Percentiles rank a stretch among this genome's conserved stretches.
phyloP scores from a whole-genome alignment of 306 rosid genomes.

The Amphicarpaea edgeworthii region DNA sequence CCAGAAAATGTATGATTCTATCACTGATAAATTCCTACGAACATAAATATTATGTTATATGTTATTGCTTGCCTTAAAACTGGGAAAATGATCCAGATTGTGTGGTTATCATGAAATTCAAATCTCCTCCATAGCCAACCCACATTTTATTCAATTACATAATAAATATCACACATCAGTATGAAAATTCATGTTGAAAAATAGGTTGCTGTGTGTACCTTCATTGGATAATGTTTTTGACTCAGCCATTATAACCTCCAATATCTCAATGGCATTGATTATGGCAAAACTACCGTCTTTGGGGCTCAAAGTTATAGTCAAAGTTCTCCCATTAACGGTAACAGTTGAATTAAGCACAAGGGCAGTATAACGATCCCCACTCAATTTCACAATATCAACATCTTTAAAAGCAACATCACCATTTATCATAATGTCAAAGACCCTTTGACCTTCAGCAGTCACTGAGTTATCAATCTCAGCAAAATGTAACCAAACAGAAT shows the following conservation, averaged over 20 bases:
- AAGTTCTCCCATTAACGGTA: slow-evolving; percentile 76
- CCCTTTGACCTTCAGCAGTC: slow-evolving; percentile 71
- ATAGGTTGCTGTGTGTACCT: slow-evolving; percentile 59
- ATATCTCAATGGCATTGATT: slow-evolving; percentile 88
- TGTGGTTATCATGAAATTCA: slow-evolving; percentile 19
- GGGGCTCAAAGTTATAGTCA: slow-evolving; percentile 73
- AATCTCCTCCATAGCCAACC: slow-evolving; percentile 29
- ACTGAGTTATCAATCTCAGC: slow-evolving; percentile 82
- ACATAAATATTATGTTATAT: background rate
- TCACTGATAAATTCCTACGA: slow-evolving; percentile 22
- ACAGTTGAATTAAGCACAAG: slow-evolving; percentile 86
- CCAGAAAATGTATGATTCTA: slow-evolving; percentile 37
- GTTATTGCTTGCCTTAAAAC: slow-evolving; percentile 28
- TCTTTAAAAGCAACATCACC: slow-evolving; percentile 59
- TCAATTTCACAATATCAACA: slow-evolving; percentile 76
- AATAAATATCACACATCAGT: background rate
- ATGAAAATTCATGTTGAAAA: slow-evolving; percentile 19
- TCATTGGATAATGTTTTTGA: slow-evolving; percentile 77
- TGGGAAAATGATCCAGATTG: slow-evolving; percentile 18
- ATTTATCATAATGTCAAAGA: slow-evolving; percentile 78
- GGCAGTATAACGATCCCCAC: slow-evolving; percentile 77
- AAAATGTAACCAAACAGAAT: slow-evolving; percentile 93
- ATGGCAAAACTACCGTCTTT: slow-evolving; percentile 65
- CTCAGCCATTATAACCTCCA: slow-evolving; percentile 76
- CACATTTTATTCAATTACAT: slow-evolving; percentile 27